A percentile compares a stretch with the other conserved stretches of the same genome.
phyloP scores from a whole-genome alignment of 768 basidiomycete genomes.

The Suillus fuscotomentosus region DNA sequence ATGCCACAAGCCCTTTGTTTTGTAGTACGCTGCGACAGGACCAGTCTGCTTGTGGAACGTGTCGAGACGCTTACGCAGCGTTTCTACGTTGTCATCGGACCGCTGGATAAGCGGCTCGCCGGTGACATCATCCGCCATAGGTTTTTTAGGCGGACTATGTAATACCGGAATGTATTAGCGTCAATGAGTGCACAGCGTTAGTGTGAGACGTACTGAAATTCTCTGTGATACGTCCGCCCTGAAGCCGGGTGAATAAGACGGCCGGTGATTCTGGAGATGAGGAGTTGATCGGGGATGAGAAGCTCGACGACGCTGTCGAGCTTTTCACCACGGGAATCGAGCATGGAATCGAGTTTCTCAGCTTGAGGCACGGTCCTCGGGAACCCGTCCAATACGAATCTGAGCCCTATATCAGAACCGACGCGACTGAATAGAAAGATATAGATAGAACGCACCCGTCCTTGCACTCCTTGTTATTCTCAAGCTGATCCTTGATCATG shows the following conservation, averaged over 20 bases:
- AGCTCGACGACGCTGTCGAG: conserved; percentile 93
- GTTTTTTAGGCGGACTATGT: conserved; percentile 91
- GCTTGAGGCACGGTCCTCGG: conserved; percentile 97
- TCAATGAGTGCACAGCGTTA: conserved; percentile 3
- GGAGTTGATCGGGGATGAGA: conserved; percentile 88
- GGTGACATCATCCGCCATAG: conserved; percentile 89
- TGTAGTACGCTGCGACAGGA: conserved; percentile 97
- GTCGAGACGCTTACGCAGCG: conserved; percentile 81
- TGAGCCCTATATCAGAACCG: conserved; percentile 28
- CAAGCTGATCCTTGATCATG: conserved; percentile 95
- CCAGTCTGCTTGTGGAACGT: conserved; percentile 95
- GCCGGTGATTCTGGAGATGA: conserved; percentile 97
- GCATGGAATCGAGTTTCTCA: conserved; percentile 93
- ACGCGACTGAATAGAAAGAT: not conserved
- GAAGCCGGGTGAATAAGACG: conserved; percentile 88
- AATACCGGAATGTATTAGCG: conserved; percentile 10
- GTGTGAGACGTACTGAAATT: conserved; percentile 76
- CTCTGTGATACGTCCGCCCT: conserved; percentile 92
- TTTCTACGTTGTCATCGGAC: conserved; percentile 97
- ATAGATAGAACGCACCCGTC: conserved; percentile 72
- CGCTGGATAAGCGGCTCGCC: conserved; percentile 97
- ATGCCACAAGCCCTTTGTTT: conserved; percentile 83
- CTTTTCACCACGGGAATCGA: conserved; percentile 76
- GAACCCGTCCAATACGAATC: conserved; percentile 99
- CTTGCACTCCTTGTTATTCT: conserved; percentile 89